Evolutionary conservation across 2,329 filamentous ascomycete genomes (phyloP), one percentile per base, ranked within the genome.

Genomic region (Bipolaris victoriae): DNA sequence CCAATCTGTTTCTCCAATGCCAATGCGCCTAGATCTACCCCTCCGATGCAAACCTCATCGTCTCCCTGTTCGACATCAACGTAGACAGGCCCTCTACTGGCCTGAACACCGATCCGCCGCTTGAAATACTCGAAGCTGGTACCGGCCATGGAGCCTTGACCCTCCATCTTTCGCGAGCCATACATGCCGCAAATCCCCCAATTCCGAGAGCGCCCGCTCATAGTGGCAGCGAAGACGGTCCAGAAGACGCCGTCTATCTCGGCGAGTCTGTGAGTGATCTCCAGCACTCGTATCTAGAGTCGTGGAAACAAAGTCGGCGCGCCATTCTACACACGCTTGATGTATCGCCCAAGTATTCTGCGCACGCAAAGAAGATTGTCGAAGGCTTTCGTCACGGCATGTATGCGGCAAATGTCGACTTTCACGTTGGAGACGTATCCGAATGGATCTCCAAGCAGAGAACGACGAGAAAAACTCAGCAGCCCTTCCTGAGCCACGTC

Each of bases 81-180:
- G 84, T 86, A 29, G 78, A 67, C 66, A 67, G 65, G 2, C 65
- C 67, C 13, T 77, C 29, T 62, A 68, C 36, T 69, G 77, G 76
- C 5, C 73, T 77, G 35, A 58, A 18, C 54, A 55, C 53, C 37
- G 60, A 49, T 75, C 79, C 68, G 7, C 84, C 82, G 0, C 74
- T 93, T 11, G 89, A 94, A 70, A 90, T 95, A 43, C 87, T 95
- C 50, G 91, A 95, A 76, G 90, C 90, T 45, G 91, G 91, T 15
- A 95, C 91, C 3, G 91, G 91, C n/a, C 90, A 93, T 80, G 91
- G 91, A 56, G 88, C 88, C 33, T 77, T 95, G 56, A 94, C 90
- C 0, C 76, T 95, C 4, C 86, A 93, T 69, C 81, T 95, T 20
- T 87, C 90, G 29, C 84, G 90, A 50, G 90, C 90, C 2, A 85